Evolutionary conservation across 352 stramenopile species (phyloP).

Genomic region (Globisporangium recalcitrans): DNA sequence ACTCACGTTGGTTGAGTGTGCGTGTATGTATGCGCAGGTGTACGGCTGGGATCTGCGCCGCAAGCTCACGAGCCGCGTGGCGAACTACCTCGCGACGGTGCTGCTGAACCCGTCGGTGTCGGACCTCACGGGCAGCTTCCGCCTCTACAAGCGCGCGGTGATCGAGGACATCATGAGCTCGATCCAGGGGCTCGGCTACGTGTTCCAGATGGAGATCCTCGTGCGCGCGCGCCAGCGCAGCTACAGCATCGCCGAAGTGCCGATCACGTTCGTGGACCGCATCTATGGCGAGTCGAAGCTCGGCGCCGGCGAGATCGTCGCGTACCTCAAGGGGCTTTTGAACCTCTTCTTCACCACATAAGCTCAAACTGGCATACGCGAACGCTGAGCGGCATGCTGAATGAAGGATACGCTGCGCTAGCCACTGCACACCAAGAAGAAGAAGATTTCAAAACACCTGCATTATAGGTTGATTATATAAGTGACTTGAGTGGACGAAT

Average conservation of each 20-base stretch:
- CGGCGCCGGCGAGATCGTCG: slow-evolving; percentile 95
- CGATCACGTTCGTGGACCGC: slow-evolving; percentile 98
- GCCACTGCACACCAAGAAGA: neutral
- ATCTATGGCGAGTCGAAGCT: slow-evolving; percentile 99
- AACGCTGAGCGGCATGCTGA: neutral
- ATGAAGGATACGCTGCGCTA: neutral
- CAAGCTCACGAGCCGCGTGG: slow-evolving; percentile 95
- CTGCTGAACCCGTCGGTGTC: slow-evolving; percentile 93
- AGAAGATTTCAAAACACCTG: slow-evolving; percentile 13
- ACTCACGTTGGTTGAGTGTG: neutral
- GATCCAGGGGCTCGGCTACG: slow-evolving; percentile 91
- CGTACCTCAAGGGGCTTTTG: slow-evolving; percentile 95
- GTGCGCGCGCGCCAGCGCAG: slow-evolving; percentile 90
- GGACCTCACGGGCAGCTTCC: slow-evolving; percentile 97
- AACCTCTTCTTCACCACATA: slow-evolving; percentile 95
- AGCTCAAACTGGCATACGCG: no score
- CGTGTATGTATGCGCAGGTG: slow-evolving; percentile 46
- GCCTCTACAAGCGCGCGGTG: slow-evolving; percentile 94
- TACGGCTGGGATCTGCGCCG: slow-evolving; percentile 95
- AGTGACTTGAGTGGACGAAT: slow-evolving; percentile 4
- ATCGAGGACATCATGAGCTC: slow-evolving; percentile 93
- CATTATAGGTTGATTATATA: slow-evolving; percentile 15
- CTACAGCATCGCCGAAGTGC: slow-evolving; percentile 93
- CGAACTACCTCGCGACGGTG: slow-evolving; percentile 97
- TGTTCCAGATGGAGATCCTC: slow-evolving; percentile 99